These are phyloP conservation scores for Mycena epipterygia DNA, from an alignment of 768 basidiomycete species.

Conservation along the genomic window DNA sequence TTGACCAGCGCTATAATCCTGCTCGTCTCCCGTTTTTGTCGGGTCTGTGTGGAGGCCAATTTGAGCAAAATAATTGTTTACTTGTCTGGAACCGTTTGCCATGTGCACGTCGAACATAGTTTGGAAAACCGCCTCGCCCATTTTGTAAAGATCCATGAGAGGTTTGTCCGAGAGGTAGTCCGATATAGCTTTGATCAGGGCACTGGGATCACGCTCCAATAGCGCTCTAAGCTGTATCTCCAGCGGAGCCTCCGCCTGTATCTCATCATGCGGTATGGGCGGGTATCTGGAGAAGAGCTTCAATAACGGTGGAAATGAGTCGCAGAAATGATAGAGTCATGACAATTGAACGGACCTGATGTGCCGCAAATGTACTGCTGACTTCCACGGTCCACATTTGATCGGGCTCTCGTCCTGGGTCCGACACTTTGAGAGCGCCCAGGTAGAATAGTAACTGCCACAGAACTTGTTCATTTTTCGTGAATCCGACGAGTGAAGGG, in stretches of 20 bases:
- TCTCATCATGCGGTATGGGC: not conserved
- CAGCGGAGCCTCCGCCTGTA: not conserved
- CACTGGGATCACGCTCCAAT: not conserved
- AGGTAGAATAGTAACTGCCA: not conserved
- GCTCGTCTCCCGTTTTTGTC: not conserved
- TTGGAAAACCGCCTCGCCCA: not conserved
- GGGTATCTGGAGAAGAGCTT: not conserved
- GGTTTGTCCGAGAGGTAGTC: not conserved
- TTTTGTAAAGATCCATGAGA: not conserved
- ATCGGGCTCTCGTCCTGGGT: not conserved
- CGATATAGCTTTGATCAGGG: not conserved
- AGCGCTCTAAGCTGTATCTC: not conserved
- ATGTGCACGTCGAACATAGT: not conserved
- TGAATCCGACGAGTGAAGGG: not conserved
- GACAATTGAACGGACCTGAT: not conserved
- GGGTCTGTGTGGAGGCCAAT: not conserved
- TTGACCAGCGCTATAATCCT: not conserved
- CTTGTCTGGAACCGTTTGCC: not conserved
- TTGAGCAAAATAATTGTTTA: slow-evolving; percentile 1
- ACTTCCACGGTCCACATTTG: not conserved
- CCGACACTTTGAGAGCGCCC: not conserved
- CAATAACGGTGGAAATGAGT: not conserved
- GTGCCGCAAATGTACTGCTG: not conserved
- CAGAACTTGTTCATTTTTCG: not conserved
- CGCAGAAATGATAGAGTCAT: not conserved